Evolutionary conservation across 2,329 filamentous ascomycete species (phyloP).

Genomic region (Fusarium sp.): DNA sequence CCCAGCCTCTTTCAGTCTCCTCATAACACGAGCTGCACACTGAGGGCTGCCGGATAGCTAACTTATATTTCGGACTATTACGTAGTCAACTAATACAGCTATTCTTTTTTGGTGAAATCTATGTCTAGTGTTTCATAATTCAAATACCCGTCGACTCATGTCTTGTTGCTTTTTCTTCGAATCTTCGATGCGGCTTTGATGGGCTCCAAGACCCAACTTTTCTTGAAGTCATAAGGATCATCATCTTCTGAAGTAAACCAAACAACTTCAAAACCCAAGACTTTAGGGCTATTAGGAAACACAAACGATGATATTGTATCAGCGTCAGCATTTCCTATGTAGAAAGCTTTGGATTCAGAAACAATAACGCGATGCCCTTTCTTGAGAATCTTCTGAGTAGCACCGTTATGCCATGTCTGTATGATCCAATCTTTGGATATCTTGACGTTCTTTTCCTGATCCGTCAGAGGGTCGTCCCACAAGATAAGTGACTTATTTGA

Average conservation of each 20-base stretch:
- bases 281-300: not conserved
- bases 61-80: too few species aligned
- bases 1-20: too few species aligned
- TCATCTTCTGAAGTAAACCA: slow-evolving; percentile 19
- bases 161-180: not conserved
- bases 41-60: too few species aligned
- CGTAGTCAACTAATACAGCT: too few species aligned
- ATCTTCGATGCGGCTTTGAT: slow-evolving; percentile 9
- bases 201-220: slow-evolving; percentile 10
- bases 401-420: slow-evolving; percentile 19
- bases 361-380: slow-evolving; percentile 11
- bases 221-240: not conserved
- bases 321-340: slow-evolving; percentile 9
- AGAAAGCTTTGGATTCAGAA: slow-evolving; percentile 10
- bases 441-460: not conserved
- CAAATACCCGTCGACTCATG: too few species aligned
- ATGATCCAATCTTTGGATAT: slow-evolving; percentile 18
- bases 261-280: slow-evolving; percentile 5
- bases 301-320: not conserved
- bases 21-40: too few species aligned
- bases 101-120: too few species aligned
- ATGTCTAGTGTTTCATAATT: too few species aligned
- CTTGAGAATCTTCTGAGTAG: not conserved
- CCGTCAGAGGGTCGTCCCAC: slow-evolving; percentile 17
- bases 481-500: not conserved